A percentile compares a stretch with the other conserved stretches of the same genome.
phyloP scores from a whole-genome alignment of 768 basidiomycete genomes.

The Paxillus rubicundulus region DNA sequence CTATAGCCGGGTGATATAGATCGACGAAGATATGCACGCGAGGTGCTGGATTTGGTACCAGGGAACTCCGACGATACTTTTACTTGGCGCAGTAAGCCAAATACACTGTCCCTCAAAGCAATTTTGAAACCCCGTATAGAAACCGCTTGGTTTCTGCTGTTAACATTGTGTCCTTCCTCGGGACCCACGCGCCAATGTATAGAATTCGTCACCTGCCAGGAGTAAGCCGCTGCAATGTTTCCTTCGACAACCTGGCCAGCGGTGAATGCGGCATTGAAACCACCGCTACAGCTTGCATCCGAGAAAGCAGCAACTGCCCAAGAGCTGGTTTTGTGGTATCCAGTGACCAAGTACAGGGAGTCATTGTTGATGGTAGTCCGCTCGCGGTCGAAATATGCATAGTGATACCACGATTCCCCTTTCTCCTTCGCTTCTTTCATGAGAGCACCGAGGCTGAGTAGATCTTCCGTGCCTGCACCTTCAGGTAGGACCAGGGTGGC shows the following conservation, averaged over 20 bases:
- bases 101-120: background rate
- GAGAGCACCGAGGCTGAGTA: constrained; percentile 1
- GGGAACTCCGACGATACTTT: background rate
- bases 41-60: too few species aligned
- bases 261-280: background rate
- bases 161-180: background rate
- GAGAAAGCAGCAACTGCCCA: constrained; percentile 23
- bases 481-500: constrained; percentile 30
- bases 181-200: background rate
- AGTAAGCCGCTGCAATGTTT: background rate
- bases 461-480: constrained; percentile 14
- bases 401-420: constrained; percentile 26
- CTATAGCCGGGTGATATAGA: too few species aligned
- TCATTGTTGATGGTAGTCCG: background rate
- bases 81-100: background rate
- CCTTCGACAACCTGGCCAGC: background rate
- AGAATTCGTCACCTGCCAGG: background rate
- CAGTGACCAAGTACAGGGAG: constrained; percentile 28
- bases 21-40: too few species aligned
- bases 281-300: background rate
- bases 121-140: background rate
- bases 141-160: background rate
- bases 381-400: constrained; percentile 6
- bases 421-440: constrained; percentile 13
- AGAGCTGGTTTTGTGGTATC: constrained; percentile 22